Evolutionary conservation across 2,329 filamentous ascomycete species (phyloP).

Genomic region (Trichocomaceae sp.): DNA sequence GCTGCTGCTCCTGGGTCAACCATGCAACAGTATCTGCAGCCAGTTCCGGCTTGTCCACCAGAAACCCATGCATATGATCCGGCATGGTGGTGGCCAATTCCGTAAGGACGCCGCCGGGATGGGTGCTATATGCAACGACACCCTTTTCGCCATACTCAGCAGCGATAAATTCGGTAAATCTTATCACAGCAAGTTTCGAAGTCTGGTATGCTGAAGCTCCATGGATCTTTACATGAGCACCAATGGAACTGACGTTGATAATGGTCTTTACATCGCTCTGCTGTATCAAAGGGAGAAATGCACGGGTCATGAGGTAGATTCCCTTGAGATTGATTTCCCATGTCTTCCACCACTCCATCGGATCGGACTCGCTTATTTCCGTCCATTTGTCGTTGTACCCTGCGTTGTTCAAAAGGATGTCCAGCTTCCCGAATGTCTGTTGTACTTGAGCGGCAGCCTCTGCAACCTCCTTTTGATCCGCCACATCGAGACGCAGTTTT

Average conservation of each 20-base stretch:
- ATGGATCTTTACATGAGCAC: slow-evolving; percentile 28
- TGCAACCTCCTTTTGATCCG: slow-evolving; percentile 31
- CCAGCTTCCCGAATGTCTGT: slow-evolving; percentile 29
- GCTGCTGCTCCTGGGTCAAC: slow-evolving; percentile 19
- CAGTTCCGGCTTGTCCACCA: slow-evolving; percentile 26
- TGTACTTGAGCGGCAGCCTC: slow-evolving; percentile 29
- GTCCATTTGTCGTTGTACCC: slow-evolving; percentile 26
- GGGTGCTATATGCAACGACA: slow-evolving; percentile 34
- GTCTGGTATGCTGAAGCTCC: slow-evolving; percentile 43
- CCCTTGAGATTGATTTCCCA: slow-evolving; percentile 48
- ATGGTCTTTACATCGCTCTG: slow-evolving; percentile 35
- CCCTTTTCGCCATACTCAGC: slow-evolving; percentile 39
- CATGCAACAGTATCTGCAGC: slow-evolving; percentile 20
- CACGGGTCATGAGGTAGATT: slow-evolving; percentile 40
- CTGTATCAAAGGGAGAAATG: slow-evolving; percentile 41
- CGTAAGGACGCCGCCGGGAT: slow-evolving; percentile 44
- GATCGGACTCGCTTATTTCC: slow-evolving; percentile 30
- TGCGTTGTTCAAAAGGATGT: slow-evolving; percentile 47
- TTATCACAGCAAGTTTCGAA: slow-evolving; percentile 40
- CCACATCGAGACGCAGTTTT: slow-evolving; percentile 40
- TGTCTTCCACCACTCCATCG: slow-evolving; percentile 36
- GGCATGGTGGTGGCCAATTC: slow-evolving; percentile 37
- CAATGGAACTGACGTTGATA: slow-evolving; percentile 44
- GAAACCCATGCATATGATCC: slow-evolving; percentile 7
- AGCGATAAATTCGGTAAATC: slow-evolving; percentile 41